Conservation (phyloP, 2,329 filamentous ascomycete genomes). For the Colletotrichum phormii region DNA sequence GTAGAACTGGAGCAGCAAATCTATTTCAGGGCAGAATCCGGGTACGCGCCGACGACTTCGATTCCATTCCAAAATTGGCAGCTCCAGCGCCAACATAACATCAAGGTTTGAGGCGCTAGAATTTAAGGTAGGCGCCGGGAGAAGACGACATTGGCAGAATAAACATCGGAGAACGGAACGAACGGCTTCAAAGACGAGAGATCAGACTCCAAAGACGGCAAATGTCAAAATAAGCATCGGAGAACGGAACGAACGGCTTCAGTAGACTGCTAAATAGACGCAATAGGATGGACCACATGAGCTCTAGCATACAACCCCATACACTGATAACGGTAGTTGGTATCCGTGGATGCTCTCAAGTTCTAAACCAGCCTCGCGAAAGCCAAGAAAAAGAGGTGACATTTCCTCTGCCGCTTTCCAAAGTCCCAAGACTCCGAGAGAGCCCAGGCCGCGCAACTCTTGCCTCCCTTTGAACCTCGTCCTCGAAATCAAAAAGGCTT, state of each 20-base stretch:
- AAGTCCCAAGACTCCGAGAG: background rate
- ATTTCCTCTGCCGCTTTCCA: background rate
- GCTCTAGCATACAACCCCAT: background rate
- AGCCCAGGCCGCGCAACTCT: too few species aligned
- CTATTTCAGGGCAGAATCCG: background rate
- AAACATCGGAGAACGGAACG: background rate
- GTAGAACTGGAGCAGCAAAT: too few species aligned
- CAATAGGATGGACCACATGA: too few species aligned
- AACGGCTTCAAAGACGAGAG: background rate
- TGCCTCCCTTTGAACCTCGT: background rate
- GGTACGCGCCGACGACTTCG: constrained; percentile 12
- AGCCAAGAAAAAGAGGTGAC: background rate
- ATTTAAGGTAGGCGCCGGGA: background rate
- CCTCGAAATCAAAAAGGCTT: background rate
- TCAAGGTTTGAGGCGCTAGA: background rate
- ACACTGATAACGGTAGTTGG: too few species aligned
- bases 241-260: background rate
- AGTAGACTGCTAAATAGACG: too few species aligned
- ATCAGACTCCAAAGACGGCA: background rate
- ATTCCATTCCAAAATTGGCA: background rate
- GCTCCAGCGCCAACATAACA: background rate
- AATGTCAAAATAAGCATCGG: background rate
- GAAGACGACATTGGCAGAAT: background rate
- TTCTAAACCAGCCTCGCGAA: too few species aligned
- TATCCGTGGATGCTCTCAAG: too few species aligned